These are phyloP conservation scores for Trichoderma asperelloides DNA, from an alignment of 495 filamentous ascomycete genomes.

Conservation along the genomic window DNA sequence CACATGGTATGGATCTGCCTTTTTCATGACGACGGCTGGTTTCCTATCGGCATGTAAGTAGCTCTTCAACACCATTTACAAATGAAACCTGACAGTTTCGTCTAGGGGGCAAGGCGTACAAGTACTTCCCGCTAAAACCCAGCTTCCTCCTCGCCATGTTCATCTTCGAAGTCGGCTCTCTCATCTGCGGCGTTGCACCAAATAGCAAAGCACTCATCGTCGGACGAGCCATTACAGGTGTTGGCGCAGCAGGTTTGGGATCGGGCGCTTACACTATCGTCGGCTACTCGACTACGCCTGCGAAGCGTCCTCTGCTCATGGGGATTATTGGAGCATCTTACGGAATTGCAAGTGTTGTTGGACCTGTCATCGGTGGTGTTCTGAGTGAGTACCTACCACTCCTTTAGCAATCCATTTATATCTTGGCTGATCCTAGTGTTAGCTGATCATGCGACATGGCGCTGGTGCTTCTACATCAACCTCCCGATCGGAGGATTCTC, in stretches of 20 bases:
- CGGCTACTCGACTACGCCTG: slow-evolving; percentile 52
- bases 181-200: slow-evolving; percentile 43
- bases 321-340: slow-evolving; percentile 75
- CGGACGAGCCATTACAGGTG: slow-evolving; percentile 42
- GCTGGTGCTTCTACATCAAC: slow-evolving; percentile 53
- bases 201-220: slow-evolving; percentile 42
- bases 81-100: too few relatives aligned
- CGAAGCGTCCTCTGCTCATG: slow-evolving; percentile 59
- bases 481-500: slow-evolving; percentile 55
- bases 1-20: slow-evolving; percentile 45
- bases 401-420: too few relatives aligned
- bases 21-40: slow-evolving; percentile 43
- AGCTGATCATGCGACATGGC: slow-evolving; percentile 36
- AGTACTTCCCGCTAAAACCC: slow-evolving; percentile 42
- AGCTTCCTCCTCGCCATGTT: slow-evolving; percentile 36
- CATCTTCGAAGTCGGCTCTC: slow-evolving; percentile 43
- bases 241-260: slow-evolving; percentile 43
- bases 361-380: slow-evolving; percentile 37
- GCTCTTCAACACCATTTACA: too few relatives aligned
- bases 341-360: slow-evolving; percentile 53
- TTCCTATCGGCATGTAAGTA: slow-evolving; percentile 37
- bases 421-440: slow-evolving; percentile 19
- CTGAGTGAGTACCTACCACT: too few relatives aligned
- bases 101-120: slow-evolving; percentile 39
- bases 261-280: slow-evolving; percentile 52